Conservation (phyloP, 2,329 filamentous ascomycete species). For the Colletotrichum salicis region DNA sequence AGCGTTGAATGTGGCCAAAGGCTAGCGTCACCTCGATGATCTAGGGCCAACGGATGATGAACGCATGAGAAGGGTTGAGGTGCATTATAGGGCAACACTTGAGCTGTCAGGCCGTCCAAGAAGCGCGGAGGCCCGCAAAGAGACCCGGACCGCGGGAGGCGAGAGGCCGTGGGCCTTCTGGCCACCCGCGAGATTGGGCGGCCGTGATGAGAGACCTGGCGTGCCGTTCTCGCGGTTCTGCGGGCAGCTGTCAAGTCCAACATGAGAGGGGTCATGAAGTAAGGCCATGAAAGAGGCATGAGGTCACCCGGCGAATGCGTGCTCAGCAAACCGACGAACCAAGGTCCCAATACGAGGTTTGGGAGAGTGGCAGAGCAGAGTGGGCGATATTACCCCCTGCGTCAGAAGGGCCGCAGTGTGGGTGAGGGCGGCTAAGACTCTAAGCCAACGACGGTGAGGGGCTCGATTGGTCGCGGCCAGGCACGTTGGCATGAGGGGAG, state of each 20-base stretch:
- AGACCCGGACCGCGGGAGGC: constrained; percentile 14
- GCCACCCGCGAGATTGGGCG: constrained; percentile 19
- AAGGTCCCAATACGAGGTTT: constrained; percentile 21
- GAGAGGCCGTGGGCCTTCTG: constrained; percentile 4
- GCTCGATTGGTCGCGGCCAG: neutral
- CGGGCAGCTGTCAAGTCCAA: neutral
- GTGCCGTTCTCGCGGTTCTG: constrained; percentile 19
- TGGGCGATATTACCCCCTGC: neutral
- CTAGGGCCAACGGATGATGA: constrained; percentile 10
- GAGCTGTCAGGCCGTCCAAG: neutral
- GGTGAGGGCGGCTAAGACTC: constrained; percentile 24
- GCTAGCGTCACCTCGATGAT: constrained; percentile 1
- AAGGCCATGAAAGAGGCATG: neutral
- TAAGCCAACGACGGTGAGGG: constrained; percentile 3
- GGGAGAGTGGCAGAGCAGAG: neutral
- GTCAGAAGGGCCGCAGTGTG: constrained; percentile 6
- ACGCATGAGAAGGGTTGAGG: neutral
- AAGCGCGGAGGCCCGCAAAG: constrained; percentile 25
- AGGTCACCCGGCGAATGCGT: neutral
- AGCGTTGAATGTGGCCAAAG: neutral
- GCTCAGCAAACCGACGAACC: neutral
- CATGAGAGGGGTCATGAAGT: neutral
- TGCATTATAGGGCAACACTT: neutral
- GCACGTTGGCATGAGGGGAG: constrained; percentile 9
- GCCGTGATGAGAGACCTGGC: constrained; percentile 21